Conservation (phyloP, 495 filamentous ascomycete genomes). For the Aspergillus kassunensis region DNA sequence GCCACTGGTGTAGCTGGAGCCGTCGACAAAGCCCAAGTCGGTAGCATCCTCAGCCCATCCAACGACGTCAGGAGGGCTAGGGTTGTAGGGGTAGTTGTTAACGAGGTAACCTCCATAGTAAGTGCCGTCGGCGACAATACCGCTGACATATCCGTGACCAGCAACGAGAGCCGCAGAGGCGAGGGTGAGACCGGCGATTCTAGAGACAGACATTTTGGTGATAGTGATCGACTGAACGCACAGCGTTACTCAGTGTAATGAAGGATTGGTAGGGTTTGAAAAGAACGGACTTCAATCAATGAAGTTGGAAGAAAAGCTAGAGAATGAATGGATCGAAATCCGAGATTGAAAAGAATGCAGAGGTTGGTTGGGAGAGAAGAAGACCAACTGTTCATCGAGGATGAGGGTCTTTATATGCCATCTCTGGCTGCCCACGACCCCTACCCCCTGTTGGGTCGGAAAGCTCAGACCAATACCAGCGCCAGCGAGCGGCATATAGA, state of each 20-base stretch:
- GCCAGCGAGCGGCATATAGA: conserved; percentile 21
- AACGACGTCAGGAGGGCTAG: conserved; percentile 45
- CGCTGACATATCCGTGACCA: conserved; percentile 59
- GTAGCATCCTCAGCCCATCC: conserved; percentile 53
- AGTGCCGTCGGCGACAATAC: conserved; percentile 55
- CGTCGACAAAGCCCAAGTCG: conserved; percentile 59
- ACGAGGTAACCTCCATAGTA: conserved; percentile 43
- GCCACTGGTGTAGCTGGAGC: conserved; percentile 39
- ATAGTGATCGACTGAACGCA: conserved; percentile 26
- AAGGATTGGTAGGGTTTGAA: conserved; percentile 28
- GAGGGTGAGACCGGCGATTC: conserved; percentile 43
- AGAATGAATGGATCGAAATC: conserved; percentile 33
- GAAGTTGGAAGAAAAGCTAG: conserved; percentile 29
- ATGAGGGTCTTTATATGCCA: conserved; percentile 17
- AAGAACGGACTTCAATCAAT: conserved; percentile 41
- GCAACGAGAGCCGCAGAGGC: conserved; percentile 50
- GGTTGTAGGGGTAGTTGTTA: conserved; percentile 30
- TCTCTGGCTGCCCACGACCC: not conserved
- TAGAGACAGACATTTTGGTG: conserved; percentile 37
- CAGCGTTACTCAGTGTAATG: conserved; percentile 30
- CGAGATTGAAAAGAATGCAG: conserved; percentile 1
- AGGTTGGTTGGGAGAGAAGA: conserved; percentile 24
- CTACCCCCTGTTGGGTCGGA: too few relatives aligned
- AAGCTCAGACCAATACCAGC: too few relatives aligned
- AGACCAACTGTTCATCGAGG: conserved; percentile 19